These are phyloP conservation scores for Diaporthe vexans DNA, from an alignment of 2,329 filamentous ascomycete species.

Conservation along the genomic window DNA sequence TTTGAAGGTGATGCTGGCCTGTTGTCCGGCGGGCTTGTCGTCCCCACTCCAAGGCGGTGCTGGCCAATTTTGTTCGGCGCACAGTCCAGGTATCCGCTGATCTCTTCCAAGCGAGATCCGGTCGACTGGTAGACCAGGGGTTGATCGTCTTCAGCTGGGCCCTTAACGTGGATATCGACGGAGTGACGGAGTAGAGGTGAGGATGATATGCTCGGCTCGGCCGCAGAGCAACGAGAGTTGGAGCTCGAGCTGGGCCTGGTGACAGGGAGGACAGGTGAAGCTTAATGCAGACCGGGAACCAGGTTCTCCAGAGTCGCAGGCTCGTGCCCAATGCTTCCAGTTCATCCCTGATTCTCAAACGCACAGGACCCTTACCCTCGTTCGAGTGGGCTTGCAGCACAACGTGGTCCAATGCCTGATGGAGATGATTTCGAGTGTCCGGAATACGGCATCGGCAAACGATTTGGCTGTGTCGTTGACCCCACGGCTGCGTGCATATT, in stretches of 20 bases:
- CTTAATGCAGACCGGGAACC: constrained; percentile 21
- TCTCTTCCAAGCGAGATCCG: constrained; percentile 23
- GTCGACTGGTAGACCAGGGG: constrained; percentile 23
- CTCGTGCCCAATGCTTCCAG: constrained; percentile 17
- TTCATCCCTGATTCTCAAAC: constrained; percentile 34
- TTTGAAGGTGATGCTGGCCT: constrained; percentile 31
- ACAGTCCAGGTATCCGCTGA: constrained; percentile 25
- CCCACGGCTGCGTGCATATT: neutral
- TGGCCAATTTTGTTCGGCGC: constrained; percentile 17
- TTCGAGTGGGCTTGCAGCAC: constrained; percentile 1
- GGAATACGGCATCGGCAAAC: neutral
- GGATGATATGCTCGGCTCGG: constrained; percentile 2
- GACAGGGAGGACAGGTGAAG: constrained; percentile 22
- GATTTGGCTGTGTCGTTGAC: neutral
- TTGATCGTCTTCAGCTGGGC: constrained; percentile 23
- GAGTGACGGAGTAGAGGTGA: neutral
- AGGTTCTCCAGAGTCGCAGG: constrained; percentile 11
- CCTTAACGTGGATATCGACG: neutral
- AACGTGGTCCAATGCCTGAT: neutral
- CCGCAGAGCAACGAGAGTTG: neutral
- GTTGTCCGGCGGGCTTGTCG: constrained; percentile 14
- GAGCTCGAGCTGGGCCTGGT: constrained; percentile 4
- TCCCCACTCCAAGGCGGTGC: constrained; percentile 30
- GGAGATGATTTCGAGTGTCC: neutral
- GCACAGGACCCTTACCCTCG: constrained; percentile 21